These are phyloP conservation scores for Fusarium sp. DNA, from an alignment of 2,329 filamentous ascomycete genomes.

Conservation along the genomic window DNA sequence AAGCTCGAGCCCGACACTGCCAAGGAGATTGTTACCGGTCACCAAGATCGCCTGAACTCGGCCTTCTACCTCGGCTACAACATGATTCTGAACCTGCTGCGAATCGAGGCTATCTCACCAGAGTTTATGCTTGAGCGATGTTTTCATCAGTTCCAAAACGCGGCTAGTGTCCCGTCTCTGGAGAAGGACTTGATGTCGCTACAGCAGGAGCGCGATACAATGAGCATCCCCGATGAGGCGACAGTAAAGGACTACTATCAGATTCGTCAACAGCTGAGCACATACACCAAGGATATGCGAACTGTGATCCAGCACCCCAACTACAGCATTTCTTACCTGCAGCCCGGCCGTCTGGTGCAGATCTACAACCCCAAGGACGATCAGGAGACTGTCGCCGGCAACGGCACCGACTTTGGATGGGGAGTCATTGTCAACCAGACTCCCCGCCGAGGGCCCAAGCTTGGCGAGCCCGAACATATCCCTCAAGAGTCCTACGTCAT, in stretches of 20 bases:
- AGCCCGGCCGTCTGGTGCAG: constrained; percentile 84
- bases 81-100: constrained; percentile 95
- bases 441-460: constrained; percentile 69
- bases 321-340: constrained; percentile 83
- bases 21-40: constrained; percentile 92
- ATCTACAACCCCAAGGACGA: constrained; percentile 73
- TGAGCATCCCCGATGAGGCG: constrained; percentile 83
- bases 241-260: constrained; percentile 95
- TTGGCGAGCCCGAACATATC: constrained; percentile 70
- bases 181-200: constrained; percentile 84
- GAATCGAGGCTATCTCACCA: constrained; percentile 98
- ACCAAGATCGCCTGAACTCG: constrained; percentile 96
- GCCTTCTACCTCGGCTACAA: constrained; percentile 99
- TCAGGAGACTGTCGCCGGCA: constrained; percentile 50
- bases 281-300: constrained; percentile 87
- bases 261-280: constrained; percentile 81
- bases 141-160: constrained; percentile 98
- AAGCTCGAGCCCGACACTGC: constrained; percentile 95
- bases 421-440: constrained; percentile 82
- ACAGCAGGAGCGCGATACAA: constrained; percentile 74
- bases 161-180: constrained; percentile 80
- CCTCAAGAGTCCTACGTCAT: constrained; percentile 82
- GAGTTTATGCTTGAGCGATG: constrained; percentile 99
- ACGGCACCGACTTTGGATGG: constrained; percentile 82
- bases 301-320: constrained; percentile 90